Base-by-base conservation (phyloP, 31 red algal species). In the Bonnemaisonia californica region DNA sequence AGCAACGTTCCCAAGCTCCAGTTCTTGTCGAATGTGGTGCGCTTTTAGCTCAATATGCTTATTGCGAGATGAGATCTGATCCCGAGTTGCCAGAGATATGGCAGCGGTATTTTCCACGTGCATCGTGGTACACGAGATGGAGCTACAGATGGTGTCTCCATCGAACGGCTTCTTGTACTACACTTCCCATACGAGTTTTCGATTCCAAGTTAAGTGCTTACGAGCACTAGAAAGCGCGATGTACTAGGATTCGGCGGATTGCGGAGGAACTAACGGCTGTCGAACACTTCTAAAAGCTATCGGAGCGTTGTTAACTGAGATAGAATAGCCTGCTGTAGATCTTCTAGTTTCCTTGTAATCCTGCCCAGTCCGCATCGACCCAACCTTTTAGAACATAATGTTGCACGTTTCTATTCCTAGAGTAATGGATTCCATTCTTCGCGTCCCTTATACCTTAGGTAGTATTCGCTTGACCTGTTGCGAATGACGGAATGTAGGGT, bases 231-330 rank as follows among this genome's bases (percentile, higher is more conserved):
- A 86, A 54, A 76, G 41, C 2, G 59, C 82, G 4, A 68, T 39
- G 58, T 86, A 86, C 38, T 86, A 18, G 33, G 69, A 55, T 69
- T 86, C 57, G 30, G 71, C 60, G 19, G 67, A 84, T 1, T n/a
- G 68, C 22, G 66, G 71, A 54, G 71, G 24, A 55, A 76, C 55
- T 1, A 86, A 0, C 1, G 60, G 66, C 33, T 76, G n/a, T 30
- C 71, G 2, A n/a, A 76, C 56, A 1, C 2, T 64, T 55, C 69
- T 65, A 37, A 69, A 86, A 4, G 41, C 32, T 19, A 86, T 48
- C 18, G 82, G 57, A 24, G 71, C 54, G 32, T 55, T 56, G 39
- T 69, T 75, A 13, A 81, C 3, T 19, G 69, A 0, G 57, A 47
- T 55, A 16, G 68, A 40, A 47, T 71, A 76, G 4, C 69, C 82